Conservation (phyloP, 2,329 filamentous ascomycete genomes). For the Monosporascus sp. region DNA sequence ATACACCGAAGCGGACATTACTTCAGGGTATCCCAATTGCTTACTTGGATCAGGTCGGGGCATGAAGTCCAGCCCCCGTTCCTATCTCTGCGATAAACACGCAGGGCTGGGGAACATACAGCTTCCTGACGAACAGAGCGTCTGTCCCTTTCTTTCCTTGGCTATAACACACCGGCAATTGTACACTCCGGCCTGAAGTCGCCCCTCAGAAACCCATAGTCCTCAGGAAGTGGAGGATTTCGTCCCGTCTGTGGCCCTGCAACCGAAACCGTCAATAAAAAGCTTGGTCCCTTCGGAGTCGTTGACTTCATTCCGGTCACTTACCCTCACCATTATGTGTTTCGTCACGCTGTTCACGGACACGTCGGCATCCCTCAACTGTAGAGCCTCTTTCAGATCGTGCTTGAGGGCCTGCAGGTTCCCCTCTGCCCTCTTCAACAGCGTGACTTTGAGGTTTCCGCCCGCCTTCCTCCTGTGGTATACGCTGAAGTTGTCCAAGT, state of each 20-base stretch:
- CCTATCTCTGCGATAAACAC: too few species aligned
- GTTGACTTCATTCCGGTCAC: conserved; percentile 7
- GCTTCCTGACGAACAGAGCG: too few species aligned
- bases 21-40: too few species aligned
- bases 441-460: conserved; percentile 69
- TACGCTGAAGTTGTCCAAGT: conserved; percentile 66
- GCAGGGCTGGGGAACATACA: too few species aligned
- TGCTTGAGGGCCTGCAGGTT: conserved; percentile 58
- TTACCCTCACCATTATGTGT: conserved; percentile 72
- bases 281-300: not conserved
- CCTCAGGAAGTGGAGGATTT: conserved; percentile 19
- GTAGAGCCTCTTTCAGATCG: conserved; percentile 58
- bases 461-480: conserved; percentile 72
- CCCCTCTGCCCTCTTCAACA: conserved; percentile 76
- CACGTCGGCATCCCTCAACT: conserved; percentile 50
- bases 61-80: too few species aligned
- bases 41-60: too few species aligned
- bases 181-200: not conserved
- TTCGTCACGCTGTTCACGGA: conserved; percentile 57
- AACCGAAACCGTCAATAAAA: not conserved
- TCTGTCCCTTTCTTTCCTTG: conserved; percentile 16
- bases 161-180: not conserved
- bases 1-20: too few species aligned
- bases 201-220: conserved; percentile 19
- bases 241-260: conserved; percentile 17